Conservation (phyloP, 106 monocot genomes). For the Apostasia shenzhenica region DNA sequence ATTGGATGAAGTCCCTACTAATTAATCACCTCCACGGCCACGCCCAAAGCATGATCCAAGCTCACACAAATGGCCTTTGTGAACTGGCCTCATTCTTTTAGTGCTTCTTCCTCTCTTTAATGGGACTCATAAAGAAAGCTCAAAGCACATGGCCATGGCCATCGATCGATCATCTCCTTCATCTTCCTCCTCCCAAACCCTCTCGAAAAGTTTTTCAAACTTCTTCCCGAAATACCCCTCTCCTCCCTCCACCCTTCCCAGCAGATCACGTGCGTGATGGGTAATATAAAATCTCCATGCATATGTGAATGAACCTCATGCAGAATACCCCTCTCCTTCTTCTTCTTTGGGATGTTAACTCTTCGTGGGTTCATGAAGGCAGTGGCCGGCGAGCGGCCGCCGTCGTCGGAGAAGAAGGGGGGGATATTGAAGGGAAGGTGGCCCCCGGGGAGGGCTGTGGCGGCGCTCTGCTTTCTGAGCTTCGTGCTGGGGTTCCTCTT, state of each 20-base stretch:
- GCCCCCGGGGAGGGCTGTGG: slow-evolving; percentile 33
- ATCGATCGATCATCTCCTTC: neutral
- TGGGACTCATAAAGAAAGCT: neutral
- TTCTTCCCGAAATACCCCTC: neutral
- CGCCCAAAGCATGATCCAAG: slow-evolving; percentile 28
- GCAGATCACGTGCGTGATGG: neutral
- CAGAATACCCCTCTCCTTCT: neutral
- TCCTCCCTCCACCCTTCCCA: neutral
- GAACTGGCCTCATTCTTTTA: slow-evolving; percentile 21
- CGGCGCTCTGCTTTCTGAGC: slow-evolving; percentile 36
- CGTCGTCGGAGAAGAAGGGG: slow-evolving; percentile 55
- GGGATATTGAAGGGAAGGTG: slow-evolving; percentile 10
- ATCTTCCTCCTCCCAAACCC: neutral
- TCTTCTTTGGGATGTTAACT: neutral
- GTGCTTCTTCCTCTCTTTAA: slow-evolving; percentile 1
- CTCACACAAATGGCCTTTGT: slow-evolving; percentile 34
- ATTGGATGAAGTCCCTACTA: no score
- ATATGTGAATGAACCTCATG: neutral
- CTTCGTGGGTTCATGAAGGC: slow-evolving; percentile 27
- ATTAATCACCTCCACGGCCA: neutral
- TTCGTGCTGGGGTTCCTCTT: slow-evolving; percentile 55
- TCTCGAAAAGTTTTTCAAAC: no score
- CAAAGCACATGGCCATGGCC: neutral
- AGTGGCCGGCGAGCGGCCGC: slow-evolving; percentile 24
- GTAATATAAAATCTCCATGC: neutral